A percentile compares a stretch with the other conserved stretches of the same genome.
Evolutionary conservation across 441 rosid genomes (phyloP).

Genomic region (Croton laevigatus): DNA sequence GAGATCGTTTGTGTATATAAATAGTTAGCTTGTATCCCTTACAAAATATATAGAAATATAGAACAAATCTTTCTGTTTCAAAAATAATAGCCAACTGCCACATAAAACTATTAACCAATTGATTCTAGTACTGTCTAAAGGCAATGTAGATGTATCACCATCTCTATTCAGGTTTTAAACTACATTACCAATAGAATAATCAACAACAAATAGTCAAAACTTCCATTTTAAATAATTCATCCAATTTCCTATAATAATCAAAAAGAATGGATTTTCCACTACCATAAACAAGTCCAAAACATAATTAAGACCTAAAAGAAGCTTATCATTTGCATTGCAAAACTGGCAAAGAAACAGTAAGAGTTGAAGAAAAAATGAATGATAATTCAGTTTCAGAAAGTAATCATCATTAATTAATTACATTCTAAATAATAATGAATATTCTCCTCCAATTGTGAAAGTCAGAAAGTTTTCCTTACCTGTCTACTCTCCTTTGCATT

Average conservation of each 20-base stretch:
- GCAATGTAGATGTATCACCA: not conserved
- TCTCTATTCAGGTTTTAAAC: not conserved
- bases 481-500: constrained; percentile 93
- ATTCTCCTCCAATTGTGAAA: not conserved
- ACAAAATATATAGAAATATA: too few species aligned
- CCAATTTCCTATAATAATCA: not conserved
- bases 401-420: not conserved
- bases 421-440: not conserved
- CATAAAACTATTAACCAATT: too few species aligned
- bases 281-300: not conserved
- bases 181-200: not conserved
- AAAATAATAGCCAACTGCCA: too few species aligned
- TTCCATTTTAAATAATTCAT: not conserved
- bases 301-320: not conserved
- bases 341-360: not conserved
- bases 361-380: not conserved
- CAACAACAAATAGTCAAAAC: not conserved
- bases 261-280: not conserved
- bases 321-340: not conserved
- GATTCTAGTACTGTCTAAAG: not conserved
- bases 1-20: too few species aligned
- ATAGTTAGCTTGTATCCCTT: too few species aligned
- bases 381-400: not conserved
- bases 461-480: constrained; percentile 38
- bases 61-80: too few species aligned